These are phyloP conservation scores for Penicillium sclerotiorum DNA, from an alignment of 2,329 filamentous ascomycete species.

Conservation along the genomic window DNA sequence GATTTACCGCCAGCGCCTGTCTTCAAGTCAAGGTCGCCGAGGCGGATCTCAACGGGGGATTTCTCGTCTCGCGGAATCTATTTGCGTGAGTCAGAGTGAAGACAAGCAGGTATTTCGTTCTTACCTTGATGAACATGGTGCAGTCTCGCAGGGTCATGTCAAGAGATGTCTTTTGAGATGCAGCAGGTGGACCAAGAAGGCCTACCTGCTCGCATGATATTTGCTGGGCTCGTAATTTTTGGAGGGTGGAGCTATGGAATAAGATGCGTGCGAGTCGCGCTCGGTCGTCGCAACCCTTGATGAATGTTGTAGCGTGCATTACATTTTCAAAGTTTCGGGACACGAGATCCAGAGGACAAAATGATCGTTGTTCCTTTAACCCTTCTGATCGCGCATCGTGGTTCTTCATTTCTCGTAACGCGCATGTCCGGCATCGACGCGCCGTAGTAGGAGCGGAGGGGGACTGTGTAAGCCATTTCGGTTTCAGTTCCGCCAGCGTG, in stretches of 20 bases:
- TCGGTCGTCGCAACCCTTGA: constrained; percentile 43
- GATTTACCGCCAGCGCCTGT: constrained; percentile 65
- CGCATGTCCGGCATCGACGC: constrained; percentile 74
- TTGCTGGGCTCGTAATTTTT: constrained; percentile 39
- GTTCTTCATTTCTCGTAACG: constrained; percentile 57
- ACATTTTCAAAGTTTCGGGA: constrained; percentile 50
- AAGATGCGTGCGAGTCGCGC: constrained; percentile 36
- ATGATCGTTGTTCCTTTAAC: constrained; percentile 42
- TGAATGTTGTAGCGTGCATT: constrained; percentile 43
- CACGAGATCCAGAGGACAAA: constrained; percentile 68
- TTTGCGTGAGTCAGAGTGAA: background rate
- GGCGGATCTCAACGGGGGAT: constrained; percentile 49
- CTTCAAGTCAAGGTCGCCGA: constrained; percentile 80
- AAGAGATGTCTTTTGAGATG: constrained; percentile 57
- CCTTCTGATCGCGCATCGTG: constrained; percentile 34
- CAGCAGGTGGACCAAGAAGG: constrained; percentile 37
- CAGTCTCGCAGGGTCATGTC: constrained; percentile 84
- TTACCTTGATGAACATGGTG: constrained; percentile 70
- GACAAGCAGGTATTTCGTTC: constrained; percentile 11
- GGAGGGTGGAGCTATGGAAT: constrained; percentile 37
- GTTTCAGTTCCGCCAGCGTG: constrained; percentile 72
- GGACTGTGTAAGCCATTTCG: constrained; percentile 80
- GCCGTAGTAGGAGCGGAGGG: constrained; percentile 67
- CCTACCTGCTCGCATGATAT: constrained; percentile 38
- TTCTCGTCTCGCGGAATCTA: constrained; percentile 40